A percentile compares a stretch with the other conserved stretches of the same genome.
These are phyloP conservation scores for Flaveria ramosissima DNA, from an alignment of 129 eudicot genomes.

Conservation along the genomic window DNA sequence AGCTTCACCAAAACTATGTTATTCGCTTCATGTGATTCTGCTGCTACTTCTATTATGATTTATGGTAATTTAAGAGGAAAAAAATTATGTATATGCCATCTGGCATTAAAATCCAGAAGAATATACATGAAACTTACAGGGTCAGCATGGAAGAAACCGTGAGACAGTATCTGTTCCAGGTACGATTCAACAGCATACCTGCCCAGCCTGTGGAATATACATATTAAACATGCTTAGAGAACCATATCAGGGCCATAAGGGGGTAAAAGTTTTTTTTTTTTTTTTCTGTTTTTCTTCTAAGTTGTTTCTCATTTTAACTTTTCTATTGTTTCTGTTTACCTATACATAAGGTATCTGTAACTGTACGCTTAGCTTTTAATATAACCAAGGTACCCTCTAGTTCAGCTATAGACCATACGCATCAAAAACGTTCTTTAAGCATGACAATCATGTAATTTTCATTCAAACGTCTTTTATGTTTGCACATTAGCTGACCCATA, in stretches of 20 bases:
- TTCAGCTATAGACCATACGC: background rate
- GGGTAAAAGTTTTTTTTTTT: background rate
- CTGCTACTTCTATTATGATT: background rate
- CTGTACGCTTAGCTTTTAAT: background rate
- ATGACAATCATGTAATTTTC: background rate
- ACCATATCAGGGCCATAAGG: background rate
- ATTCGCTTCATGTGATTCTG: background rate
- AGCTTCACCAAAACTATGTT: conserved; percentile 3
- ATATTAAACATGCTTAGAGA: conserved; percentile 14
- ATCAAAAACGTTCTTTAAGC: background rate
- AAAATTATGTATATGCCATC: background rate
- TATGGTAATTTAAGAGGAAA: background rate
- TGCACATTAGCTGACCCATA: background rate
- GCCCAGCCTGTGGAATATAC: conserved; percentile 63
- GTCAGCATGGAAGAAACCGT: conserved; percentile 97
- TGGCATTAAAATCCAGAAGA: conserved; percentile 18
- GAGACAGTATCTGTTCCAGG: conserved; percentile 88
- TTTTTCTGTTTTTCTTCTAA: background rate
- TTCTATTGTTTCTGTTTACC: background rate
- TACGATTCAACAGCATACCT: conserved; percentile 99
- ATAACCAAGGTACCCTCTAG: background rate
- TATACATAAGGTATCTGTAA: background rate
- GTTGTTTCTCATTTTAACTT: background rate
- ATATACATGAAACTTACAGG: conserved; percentile 61
- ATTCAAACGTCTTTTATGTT: background rate